Evolutionary conservation across 768 basidiomycete genomes (phyloP), one percentile per base, ranked within the genome.

Genomic region (Suillus subluteus): DNA sequence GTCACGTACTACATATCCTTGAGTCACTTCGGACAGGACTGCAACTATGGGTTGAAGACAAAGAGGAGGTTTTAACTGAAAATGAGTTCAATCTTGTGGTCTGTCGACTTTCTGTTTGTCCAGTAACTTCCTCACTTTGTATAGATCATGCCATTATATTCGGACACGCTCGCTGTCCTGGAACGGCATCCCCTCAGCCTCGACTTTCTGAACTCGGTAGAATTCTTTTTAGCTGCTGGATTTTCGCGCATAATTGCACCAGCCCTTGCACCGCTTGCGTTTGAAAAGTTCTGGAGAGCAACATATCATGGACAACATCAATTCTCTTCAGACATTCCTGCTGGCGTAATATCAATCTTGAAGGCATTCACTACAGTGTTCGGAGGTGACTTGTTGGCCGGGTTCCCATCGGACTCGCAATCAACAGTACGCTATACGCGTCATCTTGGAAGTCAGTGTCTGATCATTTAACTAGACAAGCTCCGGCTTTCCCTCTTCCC

Each of bases 281-380:
- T 90, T 66, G 79, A 81, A 68, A 76, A 73, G 2, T 90, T 87
- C 72, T 91, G 89, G 89, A 80, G 79, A n/a, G 74, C 75, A 46
- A 86, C 85, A 4, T 89, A 86, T 70, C 82, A 86, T 41, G 76
- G 75, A n/a, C 77, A 72, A 43, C 73, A 74, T 35, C 76, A 82
- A 40, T 79, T 83, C 37, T 73, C 72, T 59, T 48, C 69, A 0
- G 65, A 71, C 21, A 83, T 85, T 65, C 86, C 88, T 0, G 70
- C 74, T 7, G 77, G 74, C 23, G 76, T 88, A 67, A 81, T 79
- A 61, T 76, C 76, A 13, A 83, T 81, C 52, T 74, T 90, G 46
- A 76, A 77, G 65, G 83, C 81, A 32, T 83, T 83, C 67, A 78
- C 78, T 59, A 82, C 83, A 59, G 81, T 82, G 16, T 85, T 79